A percentile compares a stretch with the other conserved stretches of the same genome.
Evolutionary conservation across 179 eudicot genomes (phyloP).

Genomic region (Beta macrorhiza): DNA sequence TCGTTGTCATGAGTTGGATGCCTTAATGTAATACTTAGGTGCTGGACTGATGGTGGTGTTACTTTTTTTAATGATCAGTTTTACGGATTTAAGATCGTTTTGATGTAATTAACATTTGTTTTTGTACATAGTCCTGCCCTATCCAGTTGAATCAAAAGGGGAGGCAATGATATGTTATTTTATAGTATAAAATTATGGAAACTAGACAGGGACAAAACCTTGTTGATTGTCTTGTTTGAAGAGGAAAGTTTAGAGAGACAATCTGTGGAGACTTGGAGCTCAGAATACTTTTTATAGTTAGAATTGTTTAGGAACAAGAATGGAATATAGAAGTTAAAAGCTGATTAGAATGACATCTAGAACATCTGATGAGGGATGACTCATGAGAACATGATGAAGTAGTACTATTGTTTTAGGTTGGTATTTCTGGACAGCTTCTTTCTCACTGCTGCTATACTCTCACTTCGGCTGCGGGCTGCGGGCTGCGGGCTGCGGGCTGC

Average conservation of each 20-base stretch:
- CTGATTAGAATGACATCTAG: not conserved
- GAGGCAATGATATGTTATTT: not conserved
- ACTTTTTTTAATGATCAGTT: not conserved
- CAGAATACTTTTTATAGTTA: not conserved
- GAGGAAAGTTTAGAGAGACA: constrained; percentile 7
- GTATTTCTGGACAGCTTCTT: not conserved
- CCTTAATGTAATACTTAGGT: not conserved
- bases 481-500: not conserved
- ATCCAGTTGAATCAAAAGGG: not conserved
- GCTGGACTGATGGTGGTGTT: not conserved
- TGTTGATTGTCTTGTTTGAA: constrained; percentile 16
- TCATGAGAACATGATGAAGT: not conserved
- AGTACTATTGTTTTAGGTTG: not conserved
- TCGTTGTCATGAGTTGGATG: constrained; percentile 19
- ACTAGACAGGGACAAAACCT: not conserved
- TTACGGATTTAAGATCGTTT: constrained; percentile 6
- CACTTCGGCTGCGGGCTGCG: not conserved
- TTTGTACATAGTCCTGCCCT: not conserved
- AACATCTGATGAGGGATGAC: constrained; percentile 8
- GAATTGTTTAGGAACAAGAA: constrained; percentile 7
- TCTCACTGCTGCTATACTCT: not conserved
- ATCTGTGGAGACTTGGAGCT: not conserved
- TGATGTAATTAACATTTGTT: not conserved
- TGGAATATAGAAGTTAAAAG: not conserved
- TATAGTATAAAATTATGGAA: not conserved